Percentiles rank a stretch among this genome's conserved stretches.
Evolutionary conservation across 2,329 filamentous ascomycete species (phyloP).

Genomic region (Trichoderma guizhouense): DNA sequence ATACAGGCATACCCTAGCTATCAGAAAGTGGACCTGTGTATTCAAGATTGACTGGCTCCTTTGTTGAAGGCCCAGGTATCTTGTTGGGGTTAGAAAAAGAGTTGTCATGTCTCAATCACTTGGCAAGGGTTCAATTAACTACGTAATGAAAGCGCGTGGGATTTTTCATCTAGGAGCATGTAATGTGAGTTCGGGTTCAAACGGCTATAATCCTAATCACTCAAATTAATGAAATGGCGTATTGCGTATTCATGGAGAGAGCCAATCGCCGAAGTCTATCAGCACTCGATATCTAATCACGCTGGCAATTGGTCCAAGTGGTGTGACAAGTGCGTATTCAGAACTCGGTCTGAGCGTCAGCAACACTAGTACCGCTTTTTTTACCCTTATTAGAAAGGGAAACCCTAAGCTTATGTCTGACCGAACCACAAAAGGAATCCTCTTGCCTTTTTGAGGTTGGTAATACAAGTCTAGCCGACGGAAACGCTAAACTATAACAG

Average conservation of each 20-base stretch:
- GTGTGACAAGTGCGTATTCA: neutral
- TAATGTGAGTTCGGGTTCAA: neutral
- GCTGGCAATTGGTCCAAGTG: neutral
- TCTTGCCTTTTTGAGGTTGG: neutral
- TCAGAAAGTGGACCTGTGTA: neutral
- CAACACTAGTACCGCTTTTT: neutral
- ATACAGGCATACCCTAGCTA: neutral
- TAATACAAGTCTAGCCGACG: neutral
- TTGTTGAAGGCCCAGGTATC: neutral
- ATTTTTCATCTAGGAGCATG: neutral
- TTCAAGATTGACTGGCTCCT: neutral
- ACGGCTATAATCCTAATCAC: too few relatives aligned
- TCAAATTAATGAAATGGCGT: neutral
- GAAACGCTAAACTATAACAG: neutral
- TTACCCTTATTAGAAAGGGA: neutral
- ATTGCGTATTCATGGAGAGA: neutral
- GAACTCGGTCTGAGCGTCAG: neutral
- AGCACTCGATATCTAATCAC: neutral
- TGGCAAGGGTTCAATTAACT: neutral
- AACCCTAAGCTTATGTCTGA: neutral
- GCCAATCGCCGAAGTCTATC: neutral
- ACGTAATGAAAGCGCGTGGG: neutral
- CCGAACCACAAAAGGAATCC: neutral
- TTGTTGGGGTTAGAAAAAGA: neutral
- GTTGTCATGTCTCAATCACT: neutral